Evolutionary conservation across 2,329 filamentous ascomycete species (phyloP).

Genomic region (Monilinia aucupariae): DNA sequence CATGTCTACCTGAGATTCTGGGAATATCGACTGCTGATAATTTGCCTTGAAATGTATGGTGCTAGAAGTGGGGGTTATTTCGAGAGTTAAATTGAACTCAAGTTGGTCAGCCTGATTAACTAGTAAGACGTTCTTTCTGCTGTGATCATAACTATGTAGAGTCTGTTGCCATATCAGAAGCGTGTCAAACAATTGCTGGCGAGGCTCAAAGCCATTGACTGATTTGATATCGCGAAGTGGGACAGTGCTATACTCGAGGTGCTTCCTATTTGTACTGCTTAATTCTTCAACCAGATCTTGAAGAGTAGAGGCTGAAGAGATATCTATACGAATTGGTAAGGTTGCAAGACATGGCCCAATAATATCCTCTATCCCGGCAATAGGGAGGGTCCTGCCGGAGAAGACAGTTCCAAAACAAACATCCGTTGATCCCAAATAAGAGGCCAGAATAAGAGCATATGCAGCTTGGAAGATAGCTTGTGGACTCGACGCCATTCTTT

Average conservation of each 20-base stretch:
- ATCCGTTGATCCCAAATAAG: conserved; percentile 60
- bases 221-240: conserved; percentile 66
- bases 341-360: conserved; percentile 77
- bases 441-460: conserved; percentile 58
- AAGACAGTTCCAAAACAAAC: conserved; percentile 72
- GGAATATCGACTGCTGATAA: conserved; percentile 50
- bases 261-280: conserved; percentile 59
- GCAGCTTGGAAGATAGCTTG: conserved; percentile 75
- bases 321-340: conserved; percentile 63
- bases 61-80: conserved; percentile 59
- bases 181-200: conserved; percentile 64
- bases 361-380: conserved; percentile 64
- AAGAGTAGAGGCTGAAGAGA: conserved; percentile 46
- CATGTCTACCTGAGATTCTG: conserved; percentile 48
- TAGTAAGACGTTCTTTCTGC: conserved; percentile 44
- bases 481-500: conserved; percentile 40
- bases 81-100: conserved; percentile 70
- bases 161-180: conserved; percentile 84
- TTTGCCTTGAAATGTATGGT: conserved; percentile 48
- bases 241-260: conserved; percentile 58
- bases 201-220: conserved; percentile 48
- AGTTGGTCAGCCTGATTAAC: conserved; percentile 62
- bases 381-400: conserved; percentile 71
- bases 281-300: conserved; percentile 58
- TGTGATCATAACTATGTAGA: conserved; percentile 39